These are phyloP conservation scores for Cubamyces lactineus DNA, from an alignment of 768 basidiomycete species.

Conservation along the genomic window DNA sequence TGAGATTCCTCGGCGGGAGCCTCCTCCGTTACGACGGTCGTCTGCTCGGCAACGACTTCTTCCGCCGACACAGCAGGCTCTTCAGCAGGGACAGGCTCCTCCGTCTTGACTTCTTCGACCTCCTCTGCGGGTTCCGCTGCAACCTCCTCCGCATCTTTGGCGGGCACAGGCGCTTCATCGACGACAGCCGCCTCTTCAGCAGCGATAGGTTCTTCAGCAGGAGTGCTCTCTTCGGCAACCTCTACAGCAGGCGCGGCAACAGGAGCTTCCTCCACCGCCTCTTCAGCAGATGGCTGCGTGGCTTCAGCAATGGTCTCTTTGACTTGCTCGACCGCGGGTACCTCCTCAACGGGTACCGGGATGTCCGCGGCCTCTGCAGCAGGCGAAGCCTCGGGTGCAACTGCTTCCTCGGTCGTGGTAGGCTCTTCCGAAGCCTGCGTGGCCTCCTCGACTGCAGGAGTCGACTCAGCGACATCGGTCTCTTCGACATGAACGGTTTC, in stretches of 20 bases:
- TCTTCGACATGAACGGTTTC: background rate
- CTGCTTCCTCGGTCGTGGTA: no score
- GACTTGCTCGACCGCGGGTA: no score
- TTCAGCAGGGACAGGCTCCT: background rate
- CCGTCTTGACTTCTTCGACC: background rate
- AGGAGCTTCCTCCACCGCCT: background rate
- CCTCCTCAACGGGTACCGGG: no score
- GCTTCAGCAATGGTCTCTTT: background rate
- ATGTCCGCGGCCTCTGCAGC: background rate
- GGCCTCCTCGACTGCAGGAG: background rate
- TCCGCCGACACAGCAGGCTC: background rate
- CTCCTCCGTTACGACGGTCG: background rate
- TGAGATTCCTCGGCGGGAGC: background rate
- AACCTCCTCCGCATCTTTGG: background rate
- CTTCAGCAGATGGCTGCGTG: background rate
- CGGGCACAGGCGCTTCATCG: background rate
- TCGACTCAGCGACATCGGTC: background rate
- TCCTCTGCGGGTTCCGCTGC: background rate
- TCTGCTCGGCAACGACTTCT: background rate
- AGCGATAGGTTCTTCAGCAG: conserved; percentile 4
- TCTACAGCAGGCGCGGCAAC: background rate
- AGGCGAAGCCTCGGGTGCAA: background rate
- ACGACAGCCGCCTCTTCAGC: background rate
- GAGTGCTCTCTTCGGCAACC: background rate
- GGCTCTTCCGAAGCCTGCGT: background rate